Evolutionary conservation across 2,329 filamentous ascomycete genomes (phyloP).

Genomic region (Hypoxylon sp.): DNA sequence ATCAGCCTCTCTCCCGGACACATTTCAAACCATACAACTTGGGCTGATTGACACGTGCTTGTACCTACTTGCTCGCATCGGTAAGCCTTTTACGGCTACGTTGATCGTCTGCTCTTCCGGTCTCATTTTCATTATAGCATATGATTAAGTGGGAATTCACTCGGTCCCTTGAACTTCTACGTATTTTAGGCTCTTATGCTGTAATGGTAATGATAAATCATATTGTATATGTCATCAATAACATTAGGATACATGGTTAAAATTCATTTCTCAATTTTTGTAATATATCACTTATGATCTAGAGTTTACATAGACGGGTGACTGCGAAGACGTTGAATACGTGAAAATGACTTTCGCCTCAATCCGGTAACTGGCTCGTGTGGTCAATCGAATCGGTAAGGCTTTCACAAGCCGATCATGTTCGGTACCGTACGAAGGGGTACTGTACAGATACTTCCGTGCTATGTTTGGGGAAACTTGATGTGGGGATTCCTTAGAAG

Average conservation of each 20-base stretch:
- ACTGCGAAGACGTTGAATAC: conserved; percentile 6
- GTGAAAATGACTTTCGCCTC: conserved; percentile 18
- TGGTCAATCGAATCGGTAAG: conserved; percentile 20
- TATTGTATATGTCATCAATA: conserved; percentile 12
- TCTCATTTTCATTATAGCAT: conserved; percentile 29
- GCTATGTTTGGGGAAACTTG: conserved; percentile 40
- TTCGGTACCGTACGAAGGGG: conserved; percentile 32
- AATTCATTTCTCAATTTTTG: conserved; percentile 16
- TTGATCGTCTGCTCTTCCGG: conserved; percentile 37
- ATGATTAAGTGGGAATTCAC: conserved; percentile 23
- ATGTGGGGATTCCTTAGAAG: conserved; percentile 19
- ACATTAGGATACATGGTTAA: not conserved
- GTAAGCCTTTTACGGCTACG: conserved; percentile 15
- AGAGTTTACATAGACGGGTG: conserved; percentile 2
- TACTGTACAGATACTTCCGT: conserved; percentile 33
- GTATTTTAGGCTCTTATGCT: conserved; percentile 8
- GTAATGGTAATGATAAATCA: conserved; percentile 11
- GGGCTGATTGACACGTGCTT: conserved; percentile 51
- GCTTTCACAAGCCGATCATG: conserved; percentile 41
- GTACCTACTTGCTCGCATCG: conserved; percentile 38
- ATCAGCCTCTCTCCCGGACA: conserved; percentile 34
- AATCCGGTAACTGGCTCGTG: conserved; percentile 39
- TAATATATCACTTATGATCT: conserved; percentile 11
- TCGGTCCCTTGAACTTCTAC: conserved; percentile 4
- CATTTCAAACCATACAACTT: conserved; percentile 32